Conservation (phyloP, 1,284 basidiomycete genomes). For the Fistulina hepatica region DNA sequence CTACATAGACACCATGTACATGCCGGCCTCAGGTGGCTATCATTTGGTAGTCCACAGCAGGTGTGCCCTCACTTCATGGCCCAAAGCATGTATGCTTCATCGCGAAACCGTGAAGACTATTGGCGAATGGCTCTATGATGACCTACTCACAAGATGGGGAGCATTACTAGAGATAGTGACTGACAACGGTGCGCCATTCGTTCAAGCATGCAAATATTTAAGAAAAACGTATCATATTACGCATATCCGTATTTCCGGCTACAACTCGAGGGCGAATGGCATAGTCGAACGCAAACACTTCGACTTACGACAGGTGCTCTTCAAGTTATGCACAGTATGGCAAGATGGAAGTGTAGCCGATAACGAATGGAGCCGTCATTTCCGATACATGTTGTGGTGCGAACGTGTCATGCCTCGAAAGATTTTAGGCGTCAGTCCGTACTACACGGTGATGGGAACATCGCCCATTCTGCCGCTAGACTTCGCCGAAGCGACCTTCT, state of each 20-base stretch:
- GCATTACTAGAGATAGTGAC: conserved; percentile 19
- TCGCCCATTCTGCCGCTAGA: conserved; percentile 17
- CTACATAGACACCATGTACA: conserved; percentile 22
- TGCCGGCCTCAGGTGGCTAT: conserved; percentile 19
- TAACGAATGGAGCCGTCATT: neutral
- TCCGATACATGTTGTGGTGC: conserved; percentile 17
- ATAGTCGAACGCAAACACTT: conserved; percentile 28
- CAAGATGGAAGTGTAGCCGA: conserved; percentile 21
- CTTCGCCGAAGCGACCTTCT: conserved; percentile 12
- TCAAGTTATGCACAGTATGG: conserved; percentile 28
- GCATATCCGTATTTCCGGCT: conserved; percentile 32
- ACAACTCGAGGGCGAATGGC: conserved; percentile 34
- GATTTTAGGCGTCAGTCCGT: conserved; percentile 16
- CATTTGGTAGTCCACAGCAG: conserved; percentile 19
- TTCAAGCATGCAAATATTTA: conserved; percentile 23
- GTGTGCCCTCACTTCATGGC: conserved; percentile 18
- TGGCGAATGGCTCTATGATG: conserved; percentile 19
- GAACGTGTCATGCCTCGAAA: conserved; percentile 15
- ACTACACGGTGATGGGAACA: conserved; percentile 14
- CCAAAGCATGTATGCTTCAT: conserved; percentile 16
- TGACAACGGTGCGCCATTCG: conserved; percentile 25
- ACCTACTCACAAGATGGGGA: conserved; percentile 16
- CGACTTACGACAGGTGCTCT: conserved; percentile 25
- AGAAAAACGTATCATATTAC: conserved; percentile 24
- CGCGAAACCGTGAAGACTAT: conserved; percentile 15